Evolutionary conservation across 768 basidiomycete genomes (phyloP).

Genomic region (Sporobolomyces phaffii): DNA sequence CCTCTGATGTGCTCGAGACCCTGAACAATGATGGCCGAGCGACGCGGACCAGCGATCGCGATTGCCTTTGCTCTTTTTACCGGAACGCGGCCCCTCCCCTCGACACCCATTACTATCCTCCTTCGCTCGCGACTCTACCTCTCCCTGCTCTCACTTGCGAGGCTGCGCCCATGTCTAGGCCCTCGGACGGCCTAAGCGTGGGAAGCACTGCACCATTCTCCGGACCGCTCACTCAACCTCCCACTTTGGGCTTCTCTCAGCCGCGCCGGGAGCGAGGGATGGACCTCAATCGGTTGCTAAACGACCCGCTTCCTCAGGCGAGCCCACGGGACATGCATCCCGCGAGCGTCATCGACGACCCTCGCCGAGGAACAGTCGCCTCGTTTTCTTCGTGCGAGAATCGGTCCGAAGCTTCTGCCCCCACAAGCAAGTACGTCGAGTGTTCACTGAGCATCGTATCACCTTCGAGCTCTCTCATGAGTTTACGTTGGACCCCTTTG

Average conservation of each 20-base stretch:
- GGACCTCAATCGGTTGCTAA: slow-evolving; percentile 2
- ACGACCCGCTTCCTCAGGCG: background rate
- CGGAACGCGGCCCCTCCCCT: background rate
- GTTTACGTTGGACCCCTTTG: background rate
- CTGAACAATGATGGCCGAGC: too few species aligned
- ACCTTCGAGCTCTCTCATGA: background rate
- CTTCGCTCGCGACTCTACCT: background rate
- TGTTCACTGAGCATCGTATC: too few species aligned
- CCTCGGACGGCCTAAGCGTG: background rate
- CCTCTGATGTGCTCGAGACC: too few species aligned
- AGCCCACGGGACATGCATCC: background rate
- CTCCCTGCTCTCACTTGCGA: background rate
- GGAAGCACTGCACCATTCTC: background rate
- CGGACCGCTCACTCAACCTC: background rate
- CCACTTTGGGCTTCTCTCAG: background rate
- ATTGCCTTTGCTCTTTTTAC: too few species aligned
- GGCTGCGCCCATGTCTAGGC: background rate
- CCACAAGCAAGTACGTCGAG: too few species aligned
- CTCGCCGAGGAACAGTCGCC: background rate
- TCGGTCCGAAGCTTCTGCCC: too few species aligned
- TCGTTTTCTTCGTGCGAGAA: background rate
- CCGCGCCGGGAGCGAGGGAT: background rate
- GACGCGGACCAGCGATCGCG: too few species aligned
- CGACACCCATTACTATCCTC: background rate
- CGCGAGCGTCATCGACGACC: background rate